phyloP scores from a whole-genome alignment of 495 filamentous ascomycete species.

The Aspergillus mulundensis region DNA sequence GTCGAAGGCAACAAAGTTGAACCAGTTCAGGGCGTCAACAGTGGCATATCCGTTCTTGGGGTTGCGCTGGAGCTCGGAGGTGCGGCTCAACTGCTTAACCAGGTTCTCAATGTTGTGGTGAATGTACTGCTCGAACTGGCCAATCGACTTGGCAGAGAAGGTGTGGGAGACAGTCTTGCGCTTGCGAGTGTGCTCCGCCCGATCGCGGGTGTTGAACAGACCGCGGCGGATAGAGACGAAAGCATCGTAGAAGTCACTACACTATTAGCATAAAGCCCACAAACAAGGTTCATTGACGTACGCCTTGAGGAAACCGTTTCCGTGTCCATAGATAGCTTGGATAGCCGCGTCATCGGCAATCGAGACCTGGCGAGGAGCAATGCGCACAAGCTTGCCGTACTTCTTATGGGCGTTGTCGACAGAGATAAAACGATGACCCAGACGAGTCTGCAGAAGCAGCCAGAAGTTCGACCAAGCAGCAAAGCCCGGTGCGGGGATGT shows the following conservation, averaged over 20 bases:
- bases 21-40: conserved; percentile 83
- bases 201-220: conserved; percentile 86
- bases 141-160: conserved; percentile 76
- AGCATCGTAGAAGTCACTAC: conserved; percentile 79
- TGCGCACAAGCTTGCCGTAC: conserved; percentile 55
- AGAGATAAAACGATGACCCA: conserved; percentile 60
- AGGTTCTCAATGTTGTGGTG: conserved; percentile 72
- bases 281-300: conserved; percentile 25
- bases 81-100: conserved; percentile 65
- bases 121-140: conserved; percentile 89
- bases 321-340: conserved; percentile 55
- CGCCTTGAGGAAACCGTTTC: conserved; percentile 74
- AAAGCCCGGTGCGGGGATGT: conserved; percentile 62
- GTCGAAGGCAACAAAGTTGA: conserved; percentile 92
- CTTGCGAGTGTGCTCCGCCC: conserved; percentile 81
- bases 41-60: conserved; percentile 50
- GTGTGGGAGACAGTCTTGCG: conserved; percentile 85
- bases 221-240: conserved; percentile 85
- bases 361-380: conserved; percentile 57
- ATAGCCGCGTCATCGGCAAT: conserved; percentile 59
- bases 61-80: conserved; percentile 43
- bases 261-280: not conserved
- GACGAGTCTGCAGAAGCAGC: conserved; percentile 65
- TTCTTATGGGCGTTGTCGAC: conserved; percentile 75
- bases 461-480: conserved; percentile 75